phyloP scores from a whole-genome alignment of 768 basidiomycete species.

The Pholiota conissans region DNA sequence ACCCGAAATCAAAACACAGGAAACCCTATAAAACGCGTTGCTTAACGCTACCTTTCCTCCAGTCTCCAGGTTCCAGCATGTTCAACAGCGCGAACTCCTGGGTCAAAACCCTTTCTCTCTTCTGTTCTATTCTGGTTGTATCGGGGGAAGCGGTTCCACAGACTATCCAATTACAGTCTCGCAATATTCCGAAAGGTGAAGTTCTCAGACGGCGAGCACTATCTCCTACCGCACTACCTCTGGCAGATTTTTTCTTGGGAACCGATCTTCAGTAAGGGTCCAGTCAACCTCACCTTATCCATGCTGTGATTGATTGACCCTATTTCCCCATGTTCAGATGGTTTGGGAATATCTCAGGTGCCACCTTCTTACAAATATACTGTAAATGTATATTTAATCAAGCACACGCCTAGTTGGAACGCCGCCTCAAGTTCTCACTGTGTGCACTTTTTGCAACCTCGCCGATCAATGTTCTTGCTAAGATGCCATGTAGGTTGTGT shows the following conservation, averaged over 20 bases:
- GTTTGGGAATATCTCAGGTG: constrained; percentile 52
- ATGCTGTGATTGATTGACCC: background rate
- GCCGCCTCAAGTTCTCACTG: constrained; percentile 47
- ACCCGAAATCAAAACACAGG: background rate
- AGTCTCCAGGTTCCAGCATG: constrained; percentile 4
- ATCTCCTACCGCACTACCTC: constrained; percentile 39
- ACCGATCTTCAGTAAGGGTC: constrained; percentile 52
- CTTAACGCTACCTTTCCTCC: background rate
- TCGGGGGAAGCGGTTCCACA: constrained; percentile 23
- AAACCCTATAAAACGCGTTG: background rate
- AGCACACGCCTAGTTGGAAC: constrained; percentile 43
- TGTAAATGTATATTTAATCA: constrained; percentile 5
- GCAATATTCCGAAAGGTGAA: constrained; percentile 19
- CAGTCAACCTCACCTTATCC: constrained; percentile 13
- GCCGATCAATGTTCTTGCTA: constrained; percentile 4
- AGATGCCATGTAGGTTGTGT: constrained; percentile 42
- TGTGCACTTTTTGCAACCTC: constrained; percentile 17
- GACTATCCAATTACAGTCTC: constrained; percentile 31
- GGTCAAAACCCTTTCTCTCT: constrained; percentile 7
- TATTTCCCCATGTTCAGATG: constrained; percentile 32
- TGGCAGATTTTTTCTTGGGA: constrained; percentile 53
- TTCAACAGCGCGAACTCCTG: constrained; percentile 6
- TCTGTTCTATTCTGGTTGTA: constrained; percentile 7
- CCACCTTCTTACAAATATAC: constrained; percentile 1
- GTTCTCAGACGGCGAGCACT: constrained; percentile 34